phyloP scores from a whole-genome alignment of 768 basidiomycete species.

The Trametes villosa region DNA sequence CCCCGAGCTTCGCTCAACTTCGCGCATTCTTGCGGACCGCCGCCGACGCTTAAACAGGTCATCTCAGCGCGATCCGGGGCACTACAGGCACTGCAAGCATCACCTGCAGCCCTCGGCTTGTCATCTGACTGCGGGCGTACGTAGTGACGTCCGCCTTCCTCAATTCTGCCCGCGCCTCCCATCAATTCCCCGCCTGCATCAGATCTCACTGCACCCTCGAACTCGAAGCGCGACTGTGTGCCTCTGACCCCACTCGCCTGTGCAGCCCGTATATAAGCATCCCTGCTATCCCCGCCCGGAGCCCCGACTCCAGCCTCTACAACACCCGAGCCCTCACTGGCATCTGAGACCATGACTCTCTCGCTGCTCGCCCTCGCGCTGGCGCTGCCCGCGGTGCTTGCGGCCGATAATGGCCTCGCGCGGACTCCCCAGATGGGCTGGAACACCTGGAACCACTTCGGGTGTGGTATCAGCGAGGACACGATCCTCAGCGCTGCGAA shows the following conservation, averaged over 20 bases:
- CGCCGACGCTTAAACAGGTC: conserved; percentile 1
- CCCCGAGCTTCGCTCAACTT: not conserved
- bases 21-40: conserved; percentile 9
- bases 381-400: conserved; percentile 17
- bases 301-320: not conserved
- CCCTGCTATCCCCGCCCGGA: not conserved
- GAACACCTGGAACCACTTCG: conserved; percentile 46
- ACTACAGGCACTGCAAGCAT: not conserved
- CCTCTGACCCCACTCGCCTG: conserved; percentile 14
- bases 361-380: conserved; percentile 14
- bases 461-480: conserved; percentile 42
- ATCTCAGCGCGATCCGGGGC: not conserved
- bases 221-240: not conserved
- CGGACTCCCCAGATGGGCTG: conserved; percentile 43
- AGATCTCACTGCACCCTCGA: not conserved
- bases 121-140: conserved; percentile 3
- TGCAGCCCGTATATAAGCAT: not conserved
- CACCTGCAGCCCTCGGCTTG: conserved; percentile 4
- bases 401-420: conserved; percentile 37
- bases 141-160: conserved; percentile 1
- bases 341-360: conserved; percentile 8
- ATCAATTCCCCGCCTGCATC: conserved; percentile 12
- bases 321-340: not conserved
- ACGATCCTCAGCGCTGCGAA: conserved; percentile 40
- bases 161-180: conserved; percentile 3